These are phyloP conservation scores for Fraxinus nigra DNA, from an alignment of 305 asterid species.

Conservation along the genomic window DNA sequence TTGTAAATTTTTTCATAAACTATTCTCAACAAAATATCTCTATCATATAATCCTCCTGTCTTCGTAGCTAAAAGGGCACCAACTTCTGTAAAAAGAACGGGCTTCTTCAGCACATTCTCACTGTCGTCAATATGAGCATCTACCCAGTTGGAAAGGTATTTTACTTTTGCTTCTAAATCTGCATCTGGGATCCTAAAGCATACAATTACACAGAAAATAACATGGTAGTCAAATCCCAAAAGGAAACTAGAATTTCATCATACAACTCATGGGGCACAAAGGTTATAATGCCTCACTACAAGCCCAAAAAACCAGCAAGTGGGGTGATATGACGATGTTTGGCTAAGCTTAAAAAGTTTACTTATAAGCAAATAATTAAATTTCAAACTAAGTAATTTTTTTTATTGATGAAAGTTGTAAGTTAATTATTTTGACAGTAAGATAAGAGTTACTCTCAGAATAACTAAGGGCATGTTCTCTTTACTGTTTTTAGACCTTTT, in stretches of 20 bases:
- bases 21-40: constrained; percentile 37
- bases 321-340: not conserved
- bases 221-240: not conserved
- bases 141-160: constrained; percentile 49
- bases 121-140: constrained; percentile 52
- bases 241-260: not conserved
- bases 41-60: constrained; percentile 33
- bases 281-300: not conserved
- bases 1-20: constrained; percentile 44
- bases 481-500: no score
- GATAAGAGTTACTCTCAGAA: not conserved
- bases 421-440: not conserved
- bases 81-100: constrained; percentile 59
- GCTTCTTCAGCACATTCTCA: constrained; percentile 39
- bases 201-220: not conserved
- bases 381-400: not conserved
- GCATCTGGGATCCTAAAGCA: constrained; percentile 41
- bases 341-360: not conserved
- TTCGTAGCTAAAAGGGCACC: constrained; percentile 38
- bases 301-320: not conserved
- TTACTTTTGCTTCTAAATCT: constrained; percentile 32
- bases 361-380: not conserved
- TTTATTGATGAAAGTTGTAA: not conserved
- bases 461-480: no score
- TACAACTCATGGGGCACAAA: not conserved